Evolutionary conservation across 495 filamentous ascomycete genomes (phyloP).

Genomic region (Podospora australis): DNA sequence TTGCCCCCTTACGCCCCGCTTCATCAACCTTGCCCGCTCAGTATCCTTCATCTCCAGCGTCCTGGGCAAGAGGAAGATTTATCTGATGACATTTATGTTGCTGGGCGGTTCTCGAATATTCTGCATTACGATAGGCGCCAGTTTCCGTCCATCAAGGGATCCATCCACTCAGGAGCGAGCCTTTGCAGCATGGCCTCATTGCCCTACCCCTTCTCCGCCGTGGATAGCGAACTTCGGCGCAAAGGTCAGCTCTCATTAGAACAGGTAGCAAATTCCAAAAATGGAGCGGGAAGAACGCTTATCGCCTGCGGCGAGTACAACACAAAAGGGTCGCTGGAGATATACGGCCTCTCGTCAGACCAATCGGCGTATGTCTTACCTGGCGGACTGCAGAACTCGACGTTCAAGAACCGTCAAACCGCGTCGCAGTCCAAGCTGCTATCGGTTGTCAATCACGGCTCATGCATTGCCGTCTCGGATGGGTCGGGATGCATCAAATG

Average conservation of each 20-base stretch:
- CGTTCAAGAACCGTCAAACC: constrained; percentile 72
- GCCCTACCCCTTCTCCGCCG: constrained; percentile 57
- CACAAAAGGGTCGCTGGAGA: constrained; percentile 79
- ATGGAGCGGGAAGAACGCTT: constrained; percentile 52
- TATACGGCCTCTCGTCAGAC: constrained; percentile 59
- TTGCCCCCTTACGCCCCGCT: constrained; percentile 62
- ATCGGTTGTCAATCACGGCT: constrained; percentile 77
- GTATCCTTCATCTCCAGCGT: constrained; percentile 67
- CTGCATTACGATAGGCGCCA: constrained; percentile 82
- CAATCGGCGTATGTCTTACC: constrained; percentile 18
- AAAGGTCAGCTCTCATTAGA: constrained; percentile 46
- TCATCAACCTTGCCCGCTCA: constrained; percentile 73
- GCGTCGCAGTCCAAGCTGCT: constrained; percentile 75
- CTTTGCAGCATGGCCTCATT: constrained; percentile 72
- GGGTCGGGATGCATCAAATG: constrained; percentile 81
- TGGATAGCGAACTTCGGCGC: constrained; percentile 48
- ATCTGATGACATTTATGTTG: constrained; percentile 69
- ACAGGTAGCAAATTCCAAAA: constrained; percentile 46
- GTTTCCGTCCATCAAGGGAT: constrained; percentile 70
- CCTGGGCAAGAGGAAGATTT: constrained; percentile 42
- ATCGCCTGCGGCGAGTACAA: constrained; percentile 93
- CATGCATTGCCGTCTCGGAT: constrained; percentile 77
- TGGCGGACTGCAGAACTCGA: constrained; percentile 33
- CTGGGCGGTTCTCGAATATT: constrained; percentile 84
- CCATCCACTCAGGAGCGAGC: constrained; percentile 76